These are phyloP conservation scores for Fagopyrum esculentum DNA, from an alignment of 148 eudicot genomes.

Conservation along the genomic window DNA sequence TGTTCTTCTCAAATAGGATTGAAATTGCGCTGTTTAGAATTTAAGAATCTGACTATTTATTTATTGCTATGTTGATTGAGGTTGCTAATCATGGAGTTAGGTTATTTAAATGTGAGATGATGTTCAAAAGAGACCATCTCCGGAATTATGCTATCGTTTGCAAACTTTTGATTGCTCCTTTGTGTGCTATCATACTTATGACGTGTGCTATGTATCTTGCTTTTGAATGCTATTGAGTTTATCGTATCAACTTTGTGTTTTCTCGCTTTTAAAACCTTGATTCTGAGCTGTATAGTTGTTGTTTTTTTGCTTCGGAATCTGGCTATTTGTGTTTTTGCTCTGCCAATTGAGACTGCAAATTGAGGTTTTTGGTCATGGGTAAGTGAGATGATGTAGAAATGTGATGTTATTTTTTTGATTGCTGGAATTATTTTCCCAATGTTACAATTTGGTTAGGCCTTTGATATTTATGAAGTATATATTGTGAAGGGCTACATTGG, in stretches of 20 bases:
- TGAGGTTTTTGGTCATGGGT: not conserved
- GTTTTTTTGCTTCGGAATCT: not conserved
- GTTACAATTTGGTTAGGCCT: not conserved
- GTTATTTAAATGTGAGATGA: not conserved
- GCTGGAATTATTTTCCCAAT: not conserved
- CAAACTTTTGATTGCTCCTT: no score
- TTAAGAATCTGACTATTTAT: not conserved
- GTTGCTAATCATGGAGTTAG: not conserved
- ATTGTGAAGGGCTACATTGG: not conserved
- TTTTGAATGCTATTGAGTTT: no score
- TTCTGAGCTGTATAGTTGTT: no score
- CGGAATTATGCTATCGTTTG: no score
- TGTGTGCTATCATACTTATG: no score
- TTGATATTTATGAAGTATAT: not conserved
- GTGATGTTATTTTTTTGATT: not conserved
- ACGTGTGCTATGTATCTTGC: no score
- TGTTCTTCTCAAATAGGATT: not conserved
- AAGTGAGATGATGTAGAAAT: not conserved
- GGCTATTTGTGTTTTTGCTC: not conserved
- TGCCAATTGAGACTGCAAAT: not conserved
- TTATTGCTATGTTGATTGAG: not conserved
- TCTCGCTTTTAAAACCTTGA: no score
- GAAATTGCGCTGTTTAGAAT: not conserved
- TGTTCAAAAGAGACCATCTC: not conserved
- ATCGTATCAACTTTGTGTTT: no score